These are phyloP conservation scores for Trametes meyenii DNA, from an alignment of 768 basidiomycete species.

Conservation along the genomic window DNA sequence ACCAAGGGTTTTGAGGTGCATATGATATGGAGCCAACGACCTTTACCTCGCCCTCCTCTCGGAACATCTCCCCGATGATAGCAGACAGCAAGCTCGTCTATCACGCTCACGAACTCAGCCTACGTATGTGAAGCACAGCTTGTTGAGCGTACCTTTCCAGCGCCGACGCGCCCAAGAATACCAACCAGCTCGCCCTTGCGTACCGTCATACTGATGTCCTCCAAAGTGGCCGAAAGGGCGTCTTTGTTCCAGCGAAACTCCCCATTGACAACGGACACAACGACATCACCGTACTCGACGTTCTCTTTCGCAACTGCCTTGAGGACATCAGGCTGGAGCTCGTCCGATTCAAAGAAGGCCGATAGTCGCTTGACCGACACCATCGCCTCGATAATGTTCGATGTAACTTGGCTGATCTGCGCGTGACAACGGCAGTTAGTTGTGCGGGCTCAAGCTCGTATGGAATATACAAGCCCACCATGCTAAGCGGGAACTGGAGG, in stretches of 20 bases:
- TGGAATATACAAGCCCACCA: slow-evolving; percentile 48
- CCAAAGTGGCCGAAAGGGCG: slow-evolving; percentile 61
- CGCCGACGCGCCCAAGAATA: slow-evolving; percentile 86
- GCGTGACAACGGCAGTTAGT: background rate
- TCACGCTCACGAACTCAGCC: slow-evolving; percentile 7
- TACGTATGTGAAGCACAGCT: slow-evolving; percentile 1
- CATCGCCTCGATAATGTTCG: slow-evolving; percentile 82
- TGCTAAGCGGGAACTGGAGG: slow-evolving; percentile 81
- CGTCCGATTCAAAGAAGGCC: slow-evolving; percentile 73
- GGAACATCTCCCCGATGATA: slow-evolving; percentile 86
- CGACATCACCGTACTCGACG: slow-evolving; percentile 63
- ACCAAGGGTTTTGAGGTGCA: slow-evolving; percentile 89
- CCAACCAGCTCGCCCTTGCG: slow-evolving; percentile 86
- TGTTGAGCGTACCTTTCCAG: slow-evolving; percentile 68
- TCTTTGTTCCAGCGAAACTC: slow-evolving; percentile 82
- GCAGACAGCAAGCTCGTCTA: slow-evolving; percentile 78
- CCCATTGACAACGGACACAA: slow-evolving; percentile 70
- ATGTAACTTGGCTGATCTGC: slow-evolving; percentile 71
- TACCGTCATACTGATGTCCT: slow-evolving; percentile 73
- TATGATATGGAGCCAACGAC: slow-evolving; percentile 77
- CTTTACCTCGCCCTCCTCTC: slow-evolving; percentile 70
- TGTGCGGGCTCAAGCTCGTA: slow-evolving; percentile 2
- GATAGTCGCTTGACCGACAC: slow-evolving; percentile 83
- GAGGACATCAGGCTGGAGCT: slow-evolving; percentile 82
- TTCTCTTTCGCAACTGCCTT: slow-evolving; percentile 46